A percentile compares a stretch with the other conserved stretches of the same genome.
Evolutionary conservation across 805 yeast genomes (phyloP).

Genomic region (Lachancea thermotolerans): DNA sequence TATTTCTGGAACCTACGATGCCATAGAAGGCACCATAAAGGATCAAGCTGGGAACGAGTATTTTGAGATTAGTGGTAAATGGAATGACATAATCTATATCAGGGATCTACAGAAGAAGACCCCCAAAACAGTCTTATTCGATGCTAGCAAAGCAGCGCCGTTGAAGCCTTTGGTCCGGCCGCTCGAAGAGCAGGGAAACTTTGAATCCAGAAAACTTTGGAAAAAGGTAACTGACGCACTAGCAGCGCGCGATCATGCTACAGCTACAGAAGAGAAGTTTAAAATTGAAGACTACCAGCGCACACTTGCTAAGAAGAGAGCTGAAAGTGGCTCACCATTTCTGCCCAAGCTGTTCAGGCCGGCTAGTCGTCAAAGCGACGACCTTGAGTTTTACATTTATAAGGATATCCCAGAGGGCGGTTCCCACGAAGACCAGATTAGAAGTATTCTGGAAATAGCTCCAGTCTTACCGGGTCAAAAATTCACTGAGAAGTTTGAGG

Average conservation of each 20-base stretch:
- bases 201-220: conserved; percentile 84
- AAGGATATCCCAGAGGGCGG: conserved; percentile 50
- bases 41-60: conserved; percentile 47
- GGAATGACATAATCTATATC: conserved; percentile 82
- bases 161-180: conserved; percentile 69
- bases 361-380: conserved; percentile 35
- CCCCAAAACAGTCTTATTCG: conserved; percentile 47
- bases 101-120: conserved; percentile 45
- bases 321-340: conserved; percentile 73
- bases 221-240: conserved; percentile 72
- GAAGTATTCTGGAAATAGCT: conserved; percentile 54
- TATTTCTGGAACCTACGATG: conserved; percentile 86
- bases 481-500: conserved; percentile 55
- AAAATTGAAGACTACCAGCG: conserved; percentile 87
- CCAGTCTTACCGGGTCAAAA: conserved; percentile 82
- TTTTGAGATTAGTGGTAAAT: conserved; percentile 76
- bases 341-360: conserved; percentile 70
- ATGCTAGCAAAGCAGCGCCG: conserved; percentile 49
- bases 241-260: conserved; percentile 67
- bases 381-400: conserved; percentile 60
- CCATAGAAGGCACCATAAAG: conserved; percentile 69
- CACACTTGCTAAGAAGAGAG: conserved; percentile 59
- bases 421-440: conserved; percentile 47
- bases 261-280: conserved; percentile 84
- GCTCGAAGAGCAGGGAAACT: conserved; percentile 66